A percentile compares a stretch with the other conserved stretches of the same genome.
phyloP scores from a whole-genome alignment of 352 stramenopile genomes.

The Aphanomyces euteiches region DNA sequence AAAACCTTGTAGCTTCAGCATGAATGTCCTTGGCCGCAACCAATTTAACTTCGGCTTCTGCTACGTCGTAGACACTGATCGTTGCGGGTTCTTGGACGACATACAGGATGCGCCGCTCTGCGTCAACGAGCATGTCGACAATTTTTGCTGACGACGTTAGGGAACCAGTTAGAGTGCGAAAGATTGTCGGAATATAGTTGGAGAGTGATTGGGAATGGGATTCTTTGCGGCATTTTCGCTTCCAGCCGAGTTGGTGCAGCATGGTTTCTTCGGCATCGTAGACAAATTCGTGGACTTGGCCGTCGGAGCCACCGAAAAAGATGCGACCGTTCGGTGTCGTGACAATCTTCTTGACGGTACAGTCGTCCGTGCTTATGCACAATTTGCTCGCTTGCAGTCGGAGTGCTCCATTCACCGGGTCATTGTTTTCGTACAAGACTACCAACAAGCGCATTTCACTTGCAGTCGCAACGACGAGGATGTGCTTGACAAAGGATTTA shows the following conservation, averaged over 20 bases:
- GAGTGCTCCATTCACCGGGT: constrained; percentile 36
- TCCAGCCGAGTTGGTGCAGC: constrained; percentile 41
- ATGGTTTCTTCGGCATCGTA: constrained; percentile 55
- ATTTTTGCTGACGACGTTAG: constrained; percentile 73
- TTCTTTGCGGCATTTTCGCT: constrained; percentile 88
- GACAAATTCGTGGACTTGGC: constrained; percentile 91
- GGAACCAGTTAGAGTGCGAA: constrained; percentile 59
- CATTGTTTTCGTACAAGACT: constrained; percentile 69
- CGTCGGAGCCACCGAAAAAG: constrained; percentile 96
- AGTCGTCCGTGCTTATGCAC: constrained; percentile 90
- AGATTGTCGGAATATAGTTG: constrained; percentile 76
- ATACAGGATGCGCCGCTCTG: constrained; percentile 89
- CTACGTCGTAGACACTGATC: constrained; percentile 73
- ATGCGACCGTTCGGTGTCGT: constrained; percentile 86
- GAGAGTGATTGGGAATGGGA: constrained; percentile 85
- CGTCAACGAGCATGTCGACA: constrained; percentile 83
- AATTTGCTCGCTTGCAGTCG: constrained; percentile 84
- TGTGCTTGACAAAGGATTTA: constrained; percentile 89
- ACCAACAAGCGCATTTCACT: constrained; percentile 93
- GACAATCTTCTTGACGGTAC: constrained; percentile 88
- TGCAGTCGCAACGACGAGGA: constrained; percentile 93
- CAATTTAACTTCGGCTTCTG: constrained; percentile 51
- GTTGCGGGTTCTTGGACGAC: constrained; percentile 81
- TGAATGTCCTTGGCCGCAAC: constrained; percentile 69
- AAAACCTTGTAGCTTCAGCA: constrained; percentile 69